Conservation (phyloP, 2,329 filamentous ascomycete genomes). For the Tolypocladium sp. region DNA sequence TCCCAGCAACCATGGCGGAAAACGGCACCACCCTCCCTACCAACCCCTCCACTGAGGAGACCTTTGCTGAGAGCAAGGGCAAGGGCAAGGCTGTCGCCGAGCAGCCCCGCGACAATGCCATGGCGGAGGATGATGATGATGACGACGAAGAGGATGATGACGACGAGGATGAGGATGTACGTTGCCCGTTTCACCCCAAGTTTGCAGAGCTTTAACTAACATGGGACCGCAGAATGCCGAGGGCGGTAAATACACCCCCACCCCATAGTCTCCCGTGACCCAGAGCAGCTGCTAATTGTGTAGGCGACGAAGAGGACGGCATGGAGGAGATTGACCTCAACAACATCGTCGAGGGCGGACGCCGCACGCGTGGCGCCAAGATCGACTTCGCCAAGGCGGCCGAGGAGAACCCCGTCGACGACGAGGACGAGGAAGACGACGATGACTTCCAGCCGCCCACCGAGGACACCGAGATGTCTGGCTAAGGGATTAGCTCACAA, state of each 20-base stretch:
- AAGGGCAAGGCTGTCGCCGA: constrained; percentile 69
- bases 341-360: constrained; percentile 74
- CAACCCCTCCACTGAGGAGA: constrained; percentile 29
- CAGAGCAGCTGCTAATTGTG: constrained; percentile 15
- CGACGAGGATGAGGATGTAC: constrained; percentile 26
- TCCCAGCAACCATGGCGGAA: constrained; percentile 29
- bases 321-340: constrained; percentile 84
- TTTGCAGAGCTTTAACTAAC: constrained; percentile 12
- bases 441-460: constrained; percentile 58
- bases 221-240: constrained; percentile 14
- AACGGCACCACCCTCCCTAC: constrained; percentile 39
- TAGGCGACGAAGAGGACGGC: constrained; percentile 62
- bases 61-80: constrained; percentile 58
- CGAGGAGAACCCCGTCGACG: constrained; percentile 63
- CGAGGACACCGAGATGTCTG: constrained; percentile 60
- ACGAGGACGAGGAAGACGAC: constrained; percentile 73
- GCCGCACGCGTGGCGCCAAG: constrained; percentile 81
- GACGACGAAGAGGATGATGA: constrained; percentile 36
- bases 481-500: constrained; percentile 11
- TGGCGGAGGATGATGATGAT: constrained; percentile 70
- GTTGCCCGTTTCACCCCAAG: not conserved
- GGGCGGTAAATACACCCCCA: constrained; percentile 14
- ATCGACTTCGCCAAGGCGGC: constrained; percentile 94
- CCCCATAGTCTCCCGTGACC: not conserved
- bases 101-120: constrained; percentile 48